Evolutionary conservation across 2,329 filamentous ascomycete genomes (phyloP), one percentile per base, ranked within the genome.

Genomic region (Magnaporthiopsis rhizophila): DNA sequence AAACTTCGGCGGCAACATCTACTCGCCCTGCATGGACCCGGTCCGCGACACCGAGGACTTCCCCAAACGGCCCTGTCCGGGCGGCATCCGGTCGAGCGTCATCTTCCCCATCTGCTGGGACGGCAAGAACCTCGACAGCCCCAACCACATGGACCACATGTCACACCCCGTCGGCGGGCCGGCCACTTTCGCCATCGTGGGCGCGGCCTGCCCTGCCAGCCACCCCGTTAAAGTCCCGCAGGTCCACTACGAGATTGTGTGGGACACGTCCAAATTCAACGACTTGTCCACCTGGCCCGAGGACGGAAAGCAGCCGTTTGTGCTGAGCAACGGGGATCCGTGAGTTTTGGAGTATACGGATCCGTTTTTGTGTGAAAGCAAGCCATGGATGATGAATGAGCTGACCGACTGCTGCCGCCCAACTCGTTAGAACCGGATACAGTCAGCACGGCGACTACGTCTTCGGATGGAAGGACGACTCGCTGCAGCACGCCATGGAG

Each of bases 41-140:
- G 70, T 76, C 62, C 65, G 84, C 81, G 73, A 73, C 60, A 71
- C 70, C 12, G 71, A 72, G 83, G 81, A 56, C 56, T 73, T 74
- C 65, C 77, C 77, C 3, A 70, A 69, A 24, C 70, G 68, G 28
- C 71, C 75, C 12, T 80, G 78, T 67, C 73, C 74, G 57, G 76
- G 74, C 32, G 78, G 78, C 3, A 79, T 79, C 64, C 76, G 78
- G 67, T 76, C 77, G 6, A 80, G 77, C 32, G 72, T 80, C 32
- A 76, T 75, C 3, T 80, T 80, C 67, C 78, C 78, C 1, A 77
- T 76, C 26, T 80, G 78, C 71, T 80, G 78, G 78, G 78, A 80
- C 61, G 78, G 78, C 36, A 75, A 76, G 65, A 80, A 78, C 62
- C 72, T 79, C 6, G 77, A 80, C 65, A 74, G 73, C 0, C 73